Conservation (phyloP, 441 rosid genomes). For the Adansonia rubrostipa region DNA sequence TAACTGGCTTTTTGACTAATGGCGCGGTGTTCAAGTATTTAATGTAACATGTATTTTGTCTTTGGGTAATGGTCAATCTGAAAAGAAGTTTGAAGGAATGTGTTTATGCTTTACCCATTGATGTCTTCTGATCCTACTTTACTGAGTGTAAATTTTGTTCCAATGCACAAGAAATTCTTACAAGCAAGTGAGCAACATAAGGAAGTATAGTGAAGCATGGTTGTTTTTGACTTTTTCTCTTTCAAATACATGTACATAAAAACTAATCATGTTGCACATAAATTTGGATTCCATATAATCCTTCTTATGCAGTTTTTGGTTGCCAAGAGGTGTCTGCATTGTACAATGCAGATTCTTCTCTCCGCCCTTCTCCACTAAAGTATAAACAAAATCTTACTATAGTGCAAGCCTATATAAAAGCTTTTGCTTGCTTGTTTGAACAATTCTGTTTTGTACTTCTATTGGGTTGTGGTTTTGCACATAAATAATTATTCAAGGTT, state of each 20-base stretch:
- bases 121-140: background rate
- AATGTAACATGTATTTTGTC: background rate
- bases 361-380: background rate
- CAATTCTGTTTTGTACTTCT: background rate
- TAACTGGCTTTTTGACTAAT: background rate
- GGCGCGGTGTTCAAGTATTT: constrained; percentile 10
- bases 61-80: constrained; percentile 1
- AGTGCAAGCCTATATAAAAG: background rate
- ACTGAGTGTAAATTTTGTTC: background rate
- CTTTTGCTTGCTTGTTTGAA: background rate
- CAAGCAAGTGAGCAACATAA: background rate
- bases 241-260: background rate
- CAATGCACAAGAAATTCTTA: background rate
- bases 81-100: background rate
- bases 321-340: background rate
- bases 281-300: background rate
- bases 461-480: background rate
- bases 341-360: background rate
- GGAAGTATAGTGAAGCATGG: background rate
- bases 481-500: background rate
- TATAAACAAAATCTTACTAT: background rate
- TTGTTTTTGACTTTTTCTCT: background rate
- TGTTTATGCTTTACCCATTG: background rate
- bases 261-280: background rate
- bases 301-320: constrained; percentile 2